These are phyloP conservation scores for Magnolia officinalis DNA, from an alignment of 164 flowering plant species.

Conservation along the genomic window DNA sequence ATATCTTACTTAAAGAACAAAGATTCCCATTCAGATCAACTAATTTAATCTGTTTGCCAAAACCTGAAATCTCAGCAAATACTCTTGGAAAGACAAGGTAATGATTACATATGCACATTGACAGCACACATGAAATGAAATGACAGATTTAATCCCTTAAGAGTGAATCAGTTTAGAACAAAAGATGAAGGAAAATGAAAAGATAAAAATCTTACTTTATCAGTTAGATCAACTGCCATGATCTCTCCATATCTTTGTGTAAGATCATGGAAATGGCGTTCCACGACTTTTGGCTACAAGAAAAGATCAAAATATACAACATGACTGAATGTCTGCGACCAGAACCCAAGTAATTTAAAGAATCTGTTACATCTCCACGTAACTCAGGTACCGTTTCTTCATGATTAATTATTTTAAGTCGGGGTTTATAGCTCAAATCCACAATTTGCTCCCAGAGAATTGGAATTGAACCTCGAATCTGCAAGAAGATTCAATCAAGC, in stretches of 20 bases:
- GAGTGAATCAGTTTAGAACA: constrained; percentile 4
- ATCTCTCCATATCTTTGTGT: constrained; percentile 75
- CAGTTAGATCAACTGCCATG: constrained; percentile 75
- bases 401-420: constrained; percentile 55
- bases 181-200: background rate
- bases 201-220: constrained; percentile 47
- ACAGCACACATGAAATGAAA: background rate
- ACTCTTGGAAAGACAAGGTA: background rate
- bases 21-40: background rate
- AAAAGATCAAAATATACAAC: background rate
- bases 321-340: constrained; percentile 5
- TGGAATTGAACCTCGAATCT: constrained; percentile 97
- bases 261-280: constrained; percentile 84
- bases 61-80: background rate
- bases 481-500: constrained; percentile 19
- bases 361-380: background rate
- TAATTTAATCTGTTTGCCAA: background rate
- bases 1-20: background rate
- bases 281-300: constrained; percentile 71
- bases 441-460: constrained; percentile 99
- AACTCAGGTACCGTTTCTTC: constrained; percentile 64
- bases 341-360: background rate
- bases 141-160: constrained; percentile 3
- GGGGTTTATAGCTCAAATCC: constrained; percentile 96
- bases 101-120: background rate